A percentile compares a stretch with the other conserved stretches of the same genome.
These are phyloP conservation scores for Erythrobasidium yunnanense DNA, from an alignment of 768 basidiomycete genomes.

Conservation along the genomic window DNA sequence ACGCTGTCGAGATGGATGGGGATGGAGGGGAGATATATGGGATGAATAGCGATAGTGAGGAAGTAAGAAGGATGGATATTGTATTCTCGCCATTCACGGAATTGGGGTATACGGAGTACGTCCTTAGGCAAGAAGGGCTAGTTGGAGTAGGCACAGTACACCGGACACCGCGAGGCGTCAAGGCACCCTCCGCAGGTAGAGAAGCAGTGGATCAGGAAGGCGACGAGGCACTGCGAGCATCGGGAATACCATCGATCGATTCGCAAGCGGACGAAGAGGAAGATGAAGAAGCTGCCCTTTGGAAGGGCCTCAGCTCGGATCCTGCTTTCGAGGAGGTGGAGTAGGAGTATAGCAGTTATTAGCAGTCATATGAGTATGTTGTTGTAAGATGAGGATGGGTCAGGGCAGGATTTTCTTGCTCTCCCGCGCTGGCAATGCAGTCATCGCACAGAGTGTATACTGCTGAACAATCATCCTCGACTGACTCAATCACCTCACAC, in stretches of 20 bases:
- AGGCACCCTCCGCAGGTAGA: not conserved
- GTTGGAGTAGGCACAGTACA: not conserved
- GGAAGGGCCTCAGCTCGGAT: not conserved
- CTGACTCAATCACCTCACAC: no score
- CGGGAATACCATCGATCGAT: no score
- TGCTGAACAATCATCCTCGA: no score
- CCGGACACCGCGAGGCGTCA: not conserved
- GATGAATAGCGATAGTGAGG: not conserved
- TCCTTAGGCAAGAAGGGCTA: constrained; percentile 9
- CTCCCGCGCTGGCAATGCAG: no score
- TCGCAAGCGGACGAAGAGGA: no score
- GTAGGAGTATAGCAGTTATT: no score
- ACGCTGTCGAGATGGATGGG: not conserved
- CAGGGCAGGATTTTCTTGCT: no score
- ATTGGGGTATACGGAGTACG: constrained; percentile 4
- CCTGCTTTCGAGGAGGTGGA: not conserved
- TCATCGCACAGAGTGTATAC: no score
- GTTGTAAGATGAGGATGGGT: no score
- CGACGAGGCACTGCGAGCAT: no score
- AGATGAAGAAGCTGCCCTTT: not conserved
- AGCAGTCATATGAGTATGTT: no score
- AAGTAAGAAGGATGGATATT: constrained; percentile 2
- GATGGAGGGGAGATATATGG: constrained; percentile 6
- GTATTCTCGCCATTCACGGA: constrained; percentile 21
- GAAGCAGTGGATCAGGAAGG: not conserved